phyloP scores from a whole-genome alignment of 352 stramenopile genomes.

The Phytophthora sansomeana region DNA sequence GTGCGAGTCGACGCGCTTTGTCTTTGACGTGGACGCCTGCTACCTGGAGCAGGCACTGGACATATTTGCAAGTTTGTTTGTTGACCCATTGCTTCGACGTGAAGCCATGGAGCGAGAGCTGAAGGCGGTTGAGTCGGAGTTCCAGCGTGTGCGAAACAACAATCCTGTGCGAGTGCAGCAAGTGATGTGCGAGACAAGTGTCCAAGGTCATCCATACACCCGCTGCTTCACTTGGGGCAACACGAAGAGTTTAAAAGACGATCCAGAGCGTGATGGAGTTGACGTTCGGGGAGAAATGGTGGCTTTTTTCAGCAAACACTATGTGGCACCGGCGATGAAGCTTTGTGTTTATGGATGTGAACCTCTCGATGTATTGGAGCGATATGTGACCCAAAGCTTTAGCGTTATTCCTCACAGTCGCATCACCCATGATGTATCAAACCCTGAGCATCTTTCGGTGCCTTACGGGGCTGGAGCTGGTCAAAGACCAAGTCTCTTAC shows the following conservation, averaged over 20 bases:
- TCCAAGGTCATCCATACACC: conserved; percentile 60
- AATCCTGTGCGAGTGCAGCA: conserved; percentile 74
- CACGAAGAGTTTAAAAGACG: conserved; percentile 51
- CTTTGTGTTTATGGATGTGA: conserved; percentile 76
- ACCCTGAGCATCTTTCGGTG: conserved; percentile 3
- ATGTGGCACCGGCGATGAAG: conserved; percentile 75
- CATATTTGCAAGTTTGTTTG: conserved; percentile 95
- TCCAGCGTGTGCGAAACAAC: conserved; percentile 70
- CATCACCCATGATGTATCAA: conserved; percentile 5
- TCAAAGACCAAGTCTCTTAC: conserved; percentile 42
- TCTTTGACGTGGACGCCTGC: conserved; percentile 84
- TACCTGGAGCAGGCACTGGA: conserved; percentile 73
- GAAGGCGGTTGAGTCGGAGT: conserved; percentile 87
- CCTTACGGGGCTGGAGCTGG: conserved; percentile 43
- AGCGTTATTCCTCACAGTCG: conserved; percentile 37
- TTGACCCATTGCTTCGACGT: conserved; percentile 78
- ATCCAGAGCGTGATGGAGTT: conserved; percentile 44
- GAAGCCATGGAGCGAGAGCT: conserved; percentile 85
- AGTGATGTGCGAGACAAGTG: conserved; percentile 69
- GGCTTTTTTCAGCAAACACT: conserved; percentile 64
- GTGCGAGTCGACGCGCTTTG: conserved; percentile 90
- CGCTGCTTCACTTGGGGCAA: conserved; percentile 87
- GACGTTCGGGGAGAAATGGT: conserved; percentile 64
- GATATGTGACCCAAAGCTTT: conserved; percentile 65
- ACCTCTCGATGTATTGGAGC: conserved; percentile 62